Evolutionary conservation across 306 rosid genomes (phyloP), one percentile per base, ranked within the genome.

Genomic region (Acacia acuminata): DNA sequence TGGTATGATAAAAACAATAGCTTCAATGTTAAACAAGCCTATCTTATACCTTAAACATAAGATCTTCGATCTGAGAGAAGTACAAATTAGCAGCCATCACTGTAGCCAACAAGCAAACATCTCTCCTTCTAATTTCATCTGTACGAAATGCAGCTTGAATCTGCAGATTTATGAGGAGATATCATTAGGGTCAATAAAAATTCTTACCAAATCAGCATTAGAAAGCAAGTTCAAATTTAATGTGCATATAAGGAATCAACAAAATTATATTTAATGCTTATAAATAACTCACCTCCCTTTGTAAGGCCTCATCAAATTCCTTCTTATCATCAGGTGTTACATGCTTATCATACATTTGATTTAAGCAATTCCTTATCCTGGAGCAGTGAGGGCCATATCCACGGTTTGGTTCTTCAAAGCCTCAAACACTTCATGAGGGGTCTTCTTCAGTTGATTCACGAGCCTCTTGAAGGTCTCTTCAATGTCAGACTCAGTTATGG

Each of bases 111-210:
- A 92, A 87, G 86, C 97, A 94, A 45, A 79, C 15, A 3, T 94
- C 97, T 83, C 91, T 92, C 85, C 98, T 90, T 67, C 94, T 84
- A 51, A 94, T 94, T 87, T 94, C 98, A 73, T 94, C 97, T 0
- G 97, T 94, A 45, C 97, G 98, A 81, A 92, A 94, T 78, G 98
- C 98, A 82, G 98, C 97, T 94, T 92, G 98, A 83, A 94, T 89
- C 98, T 94, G 77, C 73, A 79, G 3, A 53, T 80, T 2, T 30
- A 30, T 30, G 47, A 60, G 73, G 67, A n/a, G n/a, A n/a, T 1
- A 7, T 60, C 2, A 30, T 30, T 30, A 30, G 34, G 2, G 36
- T 34, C 36, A 34, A 34, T 34, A 34, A 34, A 34, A 34, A 34
- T 34, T 34, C 36, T 34, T 34, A 34, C 36, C 5, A 34, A 34